Evolutionary conservation across 1,284 basidiomycete genomes (phyloP).

Genomic region (Rhodotorula sp.): DNA sequence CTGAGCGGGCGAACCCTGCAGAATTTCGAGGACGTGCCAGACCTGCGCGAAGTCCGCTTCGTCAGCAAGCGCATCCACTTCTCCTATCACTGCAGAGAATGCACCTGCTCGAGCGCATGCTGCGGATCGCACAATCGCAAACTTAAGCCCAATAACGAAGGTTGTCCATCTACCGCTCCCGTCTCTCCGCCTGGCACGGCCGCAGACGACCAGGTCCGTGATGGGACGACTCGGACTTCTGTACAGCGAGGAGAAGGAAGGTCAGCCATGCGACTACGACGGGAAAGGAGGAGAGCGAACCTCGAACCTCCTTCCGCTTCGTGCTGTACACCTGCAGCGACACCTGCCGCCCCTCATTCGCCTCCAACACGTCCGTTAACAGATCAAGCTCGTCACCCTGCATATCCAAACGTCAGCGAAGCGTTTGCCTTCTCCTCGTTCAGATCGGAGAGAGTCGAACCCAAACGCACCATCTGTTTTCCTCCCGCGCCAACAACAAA

Average conservation of each 20-base stretch:
- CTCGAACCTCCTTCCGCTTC: slow-evolving; percentile 76
- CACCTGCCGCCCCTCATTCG: slow-evolving; percentile 74
- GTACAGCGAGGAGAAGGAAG: background rate
- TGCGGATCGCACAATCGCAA: slow-evolving; percentile 88
- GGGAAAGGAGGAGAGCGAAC: slow-evolving; percentile 54
- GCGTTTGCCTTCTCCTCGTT: too few species aligned
- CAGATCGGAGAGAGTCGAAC: background rate
- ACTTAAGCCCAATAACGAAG: slow-evolving; percentile 83
- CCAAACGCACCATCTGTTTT: slow-evolving; percentile 41
- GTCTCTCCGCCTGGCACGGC: slow-evolving; percentile 41
- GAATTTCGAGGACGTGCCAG: slow-evolving; percentile 96
- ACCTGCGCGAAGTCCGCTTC: slow-evolving; percentile 52
- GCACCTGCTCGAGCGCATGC: slow-evolving; percentile 70
- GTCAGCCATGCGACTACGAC: too few species aligned
- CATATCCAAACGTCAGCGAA: too few species aligned
- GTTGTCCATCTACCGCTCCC: slow-evolving; percentile 37
- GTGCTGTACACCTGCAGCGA: slow-evolving; percentile 86
- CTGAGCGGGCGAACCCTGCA: slow-evolving; percentile 94
- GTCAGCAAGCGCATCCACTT: background rate
- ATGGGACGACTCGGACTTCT: slow-evolving; percentile 84
- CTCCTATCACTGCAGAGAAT: background rate
- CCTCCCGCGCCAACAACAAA: slow-evolving; percentile 89
- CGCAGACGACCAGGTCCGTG: slow-evolving; percentile 65
- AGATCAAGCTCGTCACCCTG: slow-evolving; percentile 59
- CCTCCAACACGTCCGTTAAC: slow-evolving; percentile 77